Evolutionary conservation across 2,329 filamentous ascomycete genomes (phyloP), one percentile per base, ranked within the genome.

Genomic region (Dothideomycetes sp.): DNA sequence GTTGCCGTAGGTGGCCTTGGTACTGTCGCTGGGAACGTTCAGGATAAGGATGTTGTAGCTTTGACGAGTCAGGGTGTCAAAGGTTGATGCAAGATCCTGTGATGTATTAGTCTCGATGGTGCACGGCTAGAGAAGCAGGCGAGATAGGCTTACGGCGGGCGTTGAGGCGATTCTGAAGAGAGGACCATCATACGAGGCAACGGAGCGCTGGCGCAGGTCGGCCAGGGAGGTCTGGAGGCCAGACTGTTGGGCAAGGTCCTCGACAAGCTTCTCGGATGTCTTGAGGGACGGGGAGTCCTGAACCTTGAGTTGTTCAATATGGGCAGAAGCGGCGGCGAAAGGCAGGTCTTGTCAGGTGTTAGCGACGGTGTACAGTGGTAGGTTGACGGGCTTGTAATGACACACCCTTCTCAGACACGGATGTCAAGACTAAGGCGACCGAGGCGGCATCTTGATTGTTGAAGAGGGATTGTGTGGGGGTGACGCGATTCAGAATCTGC

Each of bases 401-500:
- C 18, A 16, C 12, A 31, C 29, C 28, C 13, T 34, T 20, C 24
- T 34, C 19, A 13, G 7, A n/a, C 16, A 24, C 18, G 3, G 37
- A 20, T 12, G 37, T 32, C 13, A 55, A 43, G 15, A 59, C 45
- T 17, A 58, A 43, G 24, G 55, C 46, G 8, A 54, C 49, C 19
- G 32, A 40, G 19, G 37, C 36, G 20, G 44, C 41, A 9, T 41
- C 22, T 11, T 41, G 39, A 12, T 43, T 33, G n/a, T 49, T 51
- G 46, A 71, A 66, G 28, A 71, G 53, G 30, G 56, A 53, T 47
- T 61, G 61, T 42, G 53, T 54, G 45, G 51, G 60, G 25, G 68
- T 67, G 50, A 62, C 68, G 22, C 55, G 55, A 53, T 71, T 71
- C 47, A 74, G 61, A 33, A 64, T 61, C 24, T 60, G 49, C 36